Base-by-base conservation (phyloP, 345 rosid species). In the Rhodamnia argentea region DNA sequence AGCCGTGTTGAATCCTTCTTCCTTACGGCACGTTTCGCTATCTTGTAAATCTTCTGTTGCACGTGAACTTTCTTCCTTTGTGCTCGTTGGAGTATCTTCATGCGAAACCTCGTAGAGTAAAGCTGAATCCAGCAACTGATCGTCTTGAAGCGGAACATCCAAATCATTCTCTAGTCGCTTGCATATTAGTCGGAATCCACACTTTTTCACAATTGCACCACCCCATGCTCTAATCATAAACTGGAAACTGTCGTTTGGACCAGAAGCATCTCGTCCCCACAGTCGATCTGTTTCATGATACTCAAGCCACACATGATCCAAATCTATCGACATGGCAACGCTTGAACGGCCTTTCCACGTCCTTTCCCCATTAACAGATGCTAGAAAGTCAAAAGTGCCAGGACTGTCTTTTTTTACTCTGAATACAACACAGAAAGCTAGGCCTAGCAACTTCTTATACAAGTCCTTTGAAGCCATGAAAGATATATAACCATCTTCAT, bases 41-140 rank as follows among this genome's bases (percentile, higher is more conserved):
- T 14, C 5, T 5, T 52, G 14, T 52, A 52, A 51, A 3, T 3
- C 13, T 11, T 11, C 12, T 51, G 13, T 51, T 11, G 2, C 12
- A 51, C 13, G 11, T 56, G 12, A 0, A 22, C 0, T 37, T 37
- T 37, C 40, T 37, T 37, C 40, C 40, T 37, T 37, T 37, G 40
- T 37, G 40, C 40, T 37, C 7, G 12, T 22, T 10, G 44, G 44
- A 42, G 5, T 56, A 7, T 20, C 58, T 0, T 55, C 26, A 22
- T 55, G 58, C 24, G 4, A 55, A 7, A 8, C 3, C 58, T 55
- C 58, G 8, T 55, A 55, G 5, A 55, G 11, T 10, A 55, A 55
- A 22, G 10, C 1, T 55, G 1, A 10, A 55, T 55, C 58, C 4
- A 55, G 11, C 26, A 55, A 22, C 4, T 22, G 0, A 0, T 55